Percentiles rank a stretch among this genome's conserved stretches.
These are phyloP conservation scores for Eucalyptus albens DNA, from an alignment of 345 rosid genomes.

Conservation along the genomic window DNA sequence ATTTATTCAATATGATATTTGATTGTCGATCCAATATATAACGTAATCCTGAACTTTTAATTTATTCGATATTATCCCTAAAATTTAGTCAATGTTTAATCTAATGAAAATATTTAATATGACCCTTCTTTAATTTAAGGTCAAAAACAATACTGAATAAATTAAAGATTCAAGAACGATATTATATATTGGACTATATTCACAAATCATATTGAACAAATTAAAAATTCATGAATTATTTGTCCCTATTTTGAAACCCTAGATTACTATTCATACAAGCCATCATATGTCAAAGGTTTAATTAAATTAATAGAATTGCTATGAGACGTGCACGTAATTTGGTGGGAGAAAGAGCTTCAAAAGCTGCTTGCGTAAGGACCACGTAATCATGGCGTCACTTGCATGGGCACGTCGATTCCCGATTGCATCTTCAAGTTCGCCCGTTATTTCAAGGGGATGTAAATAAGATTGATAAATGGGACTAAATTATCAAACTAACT, in stretches of 20 bases:
- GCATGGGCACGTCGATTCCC: not conserved
- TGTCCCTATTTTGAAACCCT: not conserved
- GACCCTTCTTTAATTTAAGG: rapidly evolving
- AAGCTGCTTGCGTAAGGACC: not conserved
- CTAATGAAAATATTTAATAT: no score
- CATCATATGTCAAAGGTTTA: not conserved
- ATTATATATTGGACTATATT: rapidly evolving
- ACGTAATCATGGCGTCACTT: not conserved
- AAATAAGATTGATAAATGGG: not conserved
- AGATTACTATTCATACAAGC: not conserved
- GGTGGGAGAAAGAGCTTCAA: not conserved
- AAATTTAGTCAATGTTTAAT: rapidly evolving
- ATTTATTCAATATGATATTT: rapidly evolving
- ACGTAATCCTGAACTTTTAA: rapidly evolving
- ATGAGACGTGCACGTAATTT: not conserved
- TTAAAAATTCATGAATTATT: no score
- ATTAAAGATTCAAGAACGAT: rapidly evolving
- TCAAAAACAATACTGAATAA: rapidly evolving
- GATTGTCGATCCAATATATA: rapidly evolving
- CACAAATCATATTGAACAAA: rapidly evolving
- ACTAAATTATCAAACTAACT: not conserved
- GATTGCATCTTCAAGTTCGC: not conserved
- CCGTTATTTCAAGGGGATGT: not conserved
- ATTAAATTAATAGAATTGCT: not conserved
- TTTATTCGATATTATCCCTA: rapidly evolving